These are phyloP conservation scores for Bipolaris gigantea DNA, from an alignment of 2,329 filamentous ascomycete genomes.

Conservation along the genomic window DNA sequence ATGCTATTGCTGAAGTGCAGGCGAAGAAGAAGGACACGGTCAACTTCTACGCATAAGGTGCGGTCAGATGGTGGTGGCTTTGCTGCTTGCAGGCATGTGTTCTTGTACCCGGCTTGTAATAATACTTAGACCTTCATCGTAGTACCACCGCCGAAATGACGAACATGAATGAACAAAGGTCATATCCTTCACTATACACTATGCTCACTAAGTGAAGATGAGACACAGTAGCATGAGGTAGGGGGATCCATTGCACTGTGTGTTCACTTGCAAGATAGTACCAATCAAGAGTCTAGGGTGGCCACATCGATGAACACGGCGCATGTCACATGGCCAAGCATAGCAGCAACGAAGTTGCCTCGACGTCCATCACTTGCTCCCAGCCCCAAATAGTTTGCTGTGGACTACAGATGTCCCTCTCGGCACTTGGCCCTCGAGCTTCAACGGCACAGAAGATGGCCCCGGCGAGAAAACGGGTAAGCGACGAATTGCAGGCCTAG, in stretches of 20 bases:
- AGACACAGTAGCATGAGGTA: neutral
- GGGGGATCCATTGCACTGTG: neutral
- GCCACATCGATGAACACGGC: neutral
- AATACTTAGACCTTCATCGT: slow-evolving; percentile 36
- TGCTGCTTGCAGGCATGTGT: slow-evolving; percentile 28
- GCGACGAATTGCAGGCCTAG: no score
- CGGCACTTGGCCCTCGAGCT: neutral
- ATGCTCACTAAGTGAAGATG: neutral
- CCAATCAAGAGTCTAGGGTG: neutral
- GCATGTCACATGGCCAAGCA: neutral
- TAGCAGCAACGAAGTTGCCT: neutral
- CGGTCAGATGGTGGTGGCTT: slow-evolving; percentile 10
- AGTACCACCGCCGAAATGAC: slow-evolving; percentile 20
- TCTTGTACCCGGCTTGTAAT: slow-evolving; percentile 34
- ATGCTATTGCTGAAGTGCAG: slow-evolving; percentile 89
- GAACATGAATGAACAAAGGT: slow-evolving; percentile 7
- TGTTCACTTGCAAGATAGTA: neutral
- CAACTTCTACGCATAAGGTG: slow-evolving; percentile 47
- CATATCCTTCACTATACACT: neutral
- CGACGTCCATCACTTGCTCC: neutral
- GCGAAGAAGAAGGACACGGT: slow-evolving; percentile 85
- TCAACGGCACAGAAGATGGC: neutral
- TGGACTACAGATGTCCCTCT: neutral
- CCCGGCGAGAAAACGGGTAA: no score
- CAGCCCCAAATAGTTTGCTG: neutral